These are phyloP conservation scores for Hansenula sp. DNA, from an alignment of 1,139 yeast genomes.

Conservation along the genomic window DNA sequence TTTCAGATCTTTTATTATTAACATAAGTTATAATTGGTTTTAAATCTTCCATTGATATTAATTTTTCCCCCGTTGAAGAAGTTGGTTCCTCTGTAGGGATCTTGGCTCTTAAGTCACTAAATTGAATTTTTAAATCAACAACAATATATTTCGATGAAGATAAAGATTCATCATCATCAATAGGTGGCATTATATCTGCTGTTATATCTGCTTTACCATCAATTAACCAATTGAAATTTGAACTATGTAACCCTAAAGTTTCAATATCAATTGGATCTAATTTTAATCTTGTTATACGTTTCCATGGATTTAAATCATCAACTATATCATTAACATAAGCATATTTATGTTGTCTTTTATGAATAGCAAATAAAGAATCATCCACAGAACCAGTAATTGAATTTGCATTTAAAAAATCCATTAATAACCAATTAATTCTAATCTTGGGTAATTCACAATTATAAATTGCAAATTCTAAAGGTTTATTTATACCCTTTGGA, in stretches of 20 bases:
- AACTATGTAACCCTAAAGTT: slow-evolving; percentile 29
- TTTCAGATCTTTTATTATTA: slow-evolving; percentile 35
- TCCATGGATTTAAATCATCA: slow-evolving; percentile 39
- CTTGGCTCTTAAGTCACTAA: slow-evolving; percentile 56
- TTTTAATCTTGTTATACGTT: slow-evolving; percentile 54
- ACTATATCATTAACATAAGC: slow-evolving; percentile 34
- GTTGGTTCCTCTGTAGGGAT: slow-evolving; percentile 50
- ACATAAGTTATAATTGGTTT: slow-evolving; percentile 57
- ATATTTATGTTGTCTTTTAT: slow-evolving; percentile 49
- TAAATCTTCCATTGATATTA: slow-evolving; percentile 54
- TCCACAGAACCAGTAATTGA: slow-evolving; percentile 71
- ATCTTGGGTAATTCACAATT: slow-evolving; percentile 61
- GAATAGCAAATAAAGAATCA: slow-evolving; percentile 70
- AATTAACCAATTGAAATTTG: slow-evolving; percentile 64
- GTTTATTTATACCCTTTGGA: slow-evolving; percentile 28
- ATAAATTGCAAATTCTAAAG: slow-evolving; percentile 52
- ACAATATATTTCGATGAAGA: slow-evolving; percentile 51
- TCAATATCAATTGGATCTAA: slow-evolving; percentile 59
- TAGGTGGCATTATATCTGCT: slow-evolving; percentile 70
- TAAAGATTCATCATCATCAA: slow-evolving; percentile 22
- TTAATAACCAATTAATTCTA: slow-evolving; percentile 51
- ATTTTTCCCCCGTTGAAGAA: slow-evolving; percentile 49
- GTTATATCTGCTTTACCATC: slow-evolving; percentile 66
- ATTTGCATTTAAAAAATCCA: slow-evolving; percentile 66
- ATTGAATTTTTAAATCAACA: slow-evolving; percentile 59